Percentiles rank a stretch among this genome's conserved stretches.
These are phyloP conservation scores for Peltaster fructicola DNA, from an alignment of 2,329 filamentous ascomycete species.

Conservation along the genomic window DNA sequence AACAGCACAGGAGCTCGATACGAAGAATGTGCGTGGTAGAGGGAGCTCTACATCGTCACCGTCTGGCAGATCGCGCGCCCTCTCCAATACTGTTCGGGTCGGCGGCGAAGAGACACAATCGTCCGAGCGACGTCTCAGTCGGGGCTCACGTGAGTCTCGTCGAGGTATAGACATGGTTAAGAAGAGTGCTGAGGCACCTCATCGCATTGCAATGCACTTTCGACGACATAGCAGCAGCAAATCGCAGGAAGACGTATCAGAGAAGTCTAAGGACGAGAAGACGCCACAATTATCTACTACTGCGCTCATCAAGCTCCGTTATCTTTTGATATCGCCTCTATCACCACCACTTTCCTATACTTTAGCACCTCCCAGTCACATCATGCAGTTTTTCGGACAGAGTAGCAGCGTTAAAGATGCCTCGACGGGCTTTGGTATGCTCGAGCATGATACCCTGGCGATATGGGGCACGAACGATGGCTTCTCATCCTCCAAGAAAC, in stretches of 20 bases:
- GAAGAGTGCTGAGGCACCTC: slow-evolving; percentile 24
- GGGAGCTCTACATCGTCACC: too few relatives aligned
- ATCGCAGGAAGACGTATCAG: slow-evolving; percentile 6
- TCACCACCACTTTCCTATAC: slow-evolving; percentile 25
- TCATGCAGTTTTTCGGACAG: slow-evolving; percentile 10
- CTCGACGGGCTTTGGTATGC: slow-evolving; percentile 31
- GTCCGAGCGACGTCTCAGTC: slow-evolving; percentile 22
- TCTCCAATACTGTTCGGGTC: too few relatives aligned
- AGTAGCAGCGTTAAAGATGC: slow-evolving; percentile 4
- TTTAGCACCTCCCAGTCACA: slow-evolving; percentile 13
- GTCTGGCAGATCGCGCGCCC: too few relatives aligned
- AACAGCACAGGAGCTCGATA: neutral
- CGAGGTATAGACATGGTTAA: slow-evolving; percentile 20
- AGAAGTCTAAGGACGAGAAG: neutral
- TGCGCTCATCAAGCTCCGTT: slow-evolving; percentile 14
- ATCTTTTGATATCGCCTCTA: slow-evolving; percentile 31
- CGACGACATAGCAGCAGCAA: slow-evolving; percentile 8
- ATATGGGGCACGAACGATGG: slow-evolving; percentile 60
- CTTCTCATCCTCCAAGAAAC: slow-evolving; percentile 49
- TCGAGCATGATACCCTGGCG: slow-evolving; percentile 41
- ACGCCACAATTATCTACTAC: slow-evolving; percentile 18
- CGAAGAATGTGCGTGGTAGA: slow-evolving; percentile 12
- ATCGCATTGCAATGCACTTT: slow-evolving; percentile 14
- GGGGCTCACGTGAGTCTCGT: slow-evolving; percentile 23
- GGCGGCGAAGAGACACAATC: slow-evolving; percentile 31